phyloP scores from a whole-genome alignment of 306 rosid genomes.

The Luffa aegyptiaca region DNA sequence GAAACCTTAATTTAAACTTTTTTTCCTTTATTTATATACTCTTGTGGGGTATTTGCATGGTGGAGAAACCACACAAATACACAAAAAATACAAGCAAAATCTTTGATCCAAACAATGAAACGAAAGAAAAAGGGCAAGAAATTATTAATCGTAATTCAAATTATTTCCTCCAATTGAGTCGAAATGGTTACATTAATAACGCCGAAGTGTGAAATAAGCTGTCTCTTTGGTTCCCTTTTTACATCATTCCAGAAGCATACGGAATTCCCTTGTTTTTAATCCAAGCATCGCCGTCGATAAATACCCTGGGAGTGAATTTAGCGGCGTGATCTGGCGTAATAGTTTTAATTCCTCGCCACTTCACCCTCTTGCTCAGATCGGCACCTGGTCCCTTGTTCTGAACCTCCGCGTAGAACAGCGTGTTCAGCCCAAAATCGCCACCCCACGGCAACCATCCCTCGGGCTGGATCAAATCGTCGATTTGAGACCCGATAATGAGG shows the following conservation, averaged over 20 bases:
- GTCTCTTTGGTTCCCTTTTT: not conserved
- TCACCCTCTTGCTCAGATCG: slow-evolving; percentile 13
- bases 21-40: too few species aligned
- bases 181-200: not conserved
- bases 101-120: too few species aligned
- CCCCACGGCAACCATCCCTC: slow-evolving; percentile 36
- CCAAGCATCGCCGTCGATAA: slow-evolving; percentile 29
- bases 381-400: slow-evolving; percentile 31
- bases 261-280: slow-evolving; percentile 19
- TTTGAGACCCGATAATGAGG: slow-evolving; percentile 24
- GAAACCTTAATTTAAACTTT: too few species aligned
- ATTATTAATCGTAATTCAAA: not conserved
- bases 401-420: slow-evolving; percentile 25
- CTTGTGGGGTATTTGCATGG: too few species aligned
- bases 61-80: too few species aligned
- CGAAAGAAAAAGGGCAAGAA: too few species aligned
- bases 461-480: slow-evolving; percentile 11
- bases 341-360: slow-evolving; percentile 29
- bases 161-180: not conserved
- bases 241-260: slow-evolving; percentile 6
- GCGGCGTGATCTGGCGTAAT: slow-evolving; percentile 1
- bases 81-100: too few species aligned
- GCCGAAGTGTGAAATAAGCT: too few species aligned
- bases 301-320: slow-evolving; percentile 16
- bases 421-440: slow-evolving; percentile 5